Percentiles rank a stretch among this genome's conserved stretches.
These are phyloP conservation scores for Nelumbo lutea DNA, from an alignment of 164 flowering plant genomes.

Conservation along the genomic window DNA sequence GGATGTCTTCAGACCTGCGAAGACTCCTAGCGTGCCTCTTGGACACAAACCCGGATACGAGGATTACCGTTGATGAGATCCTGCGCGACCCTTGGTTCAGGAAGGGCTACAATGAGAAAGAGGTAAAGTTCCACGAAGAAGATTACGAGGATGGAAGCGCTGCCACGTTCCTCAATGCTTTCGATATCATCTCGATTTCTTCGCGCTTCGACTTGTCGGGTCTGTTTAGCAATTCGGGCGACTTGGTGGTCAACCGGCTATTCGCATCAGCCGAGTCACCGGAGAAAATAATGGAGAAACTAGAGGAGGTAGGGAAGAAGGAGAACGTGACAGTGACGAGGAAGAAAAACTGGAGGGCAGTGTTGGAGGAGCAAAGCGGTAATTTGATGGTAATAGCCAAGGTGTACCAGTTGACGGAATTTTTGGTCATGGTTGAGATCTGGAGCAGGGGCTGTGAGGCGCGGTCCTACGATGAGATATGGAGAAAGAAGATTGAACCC, in stretches of 20 bases:
- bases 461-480: conserved; percentile 20
- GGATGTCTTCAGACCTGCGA: conserved; percentile 54
- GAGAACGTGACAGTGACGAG: conserved; percentile 25
- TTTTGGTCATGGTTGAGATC: conserved; percentile 45
- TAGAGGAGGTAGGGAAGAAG: conserved; percentile 29
- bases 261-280: conserved; percentile 31
- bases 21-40: conserved; percentile 43
- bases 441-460: conserved; percentile 36
- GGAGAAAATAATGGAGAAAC: conserved; percentile 35
- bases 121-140: conserved; percentile 20
- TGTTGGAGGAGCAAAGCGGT: conserved; percentile 40
- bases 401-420: conserved; percentile 40
- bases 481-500: conserved; percentile 41
- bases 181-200: conserved; percentile 61
- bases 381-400: conserved; percentile 27
- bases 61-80: conserved; percentile 63
- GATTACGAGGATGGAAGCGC: conserved; percentile 5
- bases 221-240: conserved; percentile 28
- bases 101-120: conserved; percentile 28
- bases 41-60: conserved; percentile 39
- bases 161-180: conserved; percentile 41
- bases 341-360: conserved; percentile 37
- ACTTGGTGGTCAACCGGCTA: conserved; percentile 24
- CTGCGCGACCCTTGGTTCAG: conserved; percentile 53
- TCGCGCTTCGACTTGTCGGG: conserved; percentile 51